A percentile compares a stretch with the other conserved stretches of the same genome.
phyloP scores from a whole-genome alignment of 2,329 filamentous ascomycete genomes.

The Sordariomycetes sp. region DNA sequence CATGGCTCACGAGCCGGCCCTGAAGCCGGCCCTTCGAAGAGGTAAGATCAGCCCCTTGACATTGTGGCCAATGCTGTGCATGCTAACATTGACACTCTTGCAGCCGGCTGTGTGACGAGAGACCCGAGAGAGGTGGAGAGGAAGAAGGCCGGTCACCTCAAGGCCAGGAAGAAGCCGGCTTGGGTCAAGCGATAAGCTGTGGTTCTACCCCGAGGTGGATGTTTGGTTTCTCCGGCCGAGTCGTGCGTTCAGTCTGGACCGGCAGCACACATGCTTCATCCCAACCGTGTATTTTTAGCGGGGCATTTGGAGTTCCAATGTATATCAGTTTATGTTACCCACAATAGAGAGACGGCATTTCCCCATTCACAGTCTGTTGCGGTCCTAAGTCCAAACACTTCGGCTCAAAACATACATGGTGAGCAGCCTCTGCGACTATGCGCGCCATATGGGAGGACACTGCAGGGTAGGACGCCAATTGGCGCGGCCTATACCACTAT shows the following conservation, averaged over 20 bases:
- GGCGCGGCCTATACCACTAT: background rate
- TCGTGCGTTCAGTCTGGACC: background rate
- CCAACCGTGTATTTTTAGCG: constrained; percentile 5
- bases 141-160: constrained; percentile 93
- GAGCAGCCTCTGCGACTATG: background rate
- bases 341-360: background rate
- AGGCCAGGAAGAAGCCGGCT: constrained; percentile 94
- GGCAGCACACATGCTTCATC: background rate
- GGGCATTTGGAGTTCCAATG: constrained; percentile 3
- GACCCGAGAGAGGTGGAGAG: constrained; percentile 90
- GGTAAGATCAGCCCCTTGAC: constrained; percentile 48
- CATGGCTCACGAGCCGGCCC: constrained; percentile 78
- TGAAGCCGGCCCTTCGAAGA: constrained; percentile 80
- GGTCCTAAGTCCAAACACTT: background rate
- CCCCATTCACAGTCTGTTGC: too few species aligned
- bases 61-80: constrained; percentile 6
- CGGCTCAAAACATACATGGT: background rate
- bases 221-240: background rate
- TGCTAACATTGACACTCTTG: constrained; percentile 28
- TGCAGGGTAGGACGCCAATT: background rate
- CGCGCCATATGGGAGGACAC: background rate
- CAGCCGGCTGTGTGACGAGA: constrained; percentile 86
- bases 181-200: constrained; percentile 75
- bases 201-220: background rate
- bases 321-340: constrained; percentile 1